Evolutionary conservation across 805 yeast genomes (phyloP), one percentile per base, ranked within the genome.

Genomic region (Ogataea angusta): DNA sequence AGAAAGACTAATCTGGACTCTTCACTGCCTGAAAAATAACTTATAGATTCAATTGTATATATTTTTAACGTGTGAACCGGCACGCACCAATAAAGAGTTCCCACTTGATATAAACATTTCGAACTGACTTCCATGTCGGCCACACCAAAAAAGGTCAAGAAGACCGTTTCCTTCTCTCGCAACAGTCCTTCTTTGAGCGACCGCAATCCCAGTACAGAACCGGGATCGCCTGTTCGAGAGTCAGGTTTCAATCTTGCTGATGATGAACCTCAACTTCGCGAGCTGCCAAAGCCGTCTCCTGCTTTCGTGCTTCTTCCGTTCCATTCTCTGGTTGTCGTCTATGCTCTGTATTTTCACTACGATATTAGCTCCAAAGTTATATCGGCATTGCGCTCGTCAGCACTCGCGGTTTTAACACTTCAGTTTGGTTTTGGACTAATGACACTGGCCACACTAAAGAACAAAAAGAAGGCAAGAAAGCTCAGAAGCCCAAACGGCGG

Each of bases 361-460:
- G 55, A 56, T 21, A 48, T 70, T 10, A 53, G 64, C 4, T 38
- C 44, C 6, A 60, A 59, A 31, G 58, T 64, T 19, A 34, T 49
- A 3, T 30, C 43, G 2, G 61, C 54, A 2, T 43, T 69, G 30
- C 43, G 60, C 13, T 43, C 43, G 10, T 48, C 62, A 3, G 49
- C 67, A 22, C 47, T 59, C 13, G 62, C 67, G 3, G 23, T 56
- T 14, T 47, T 67, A 6, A 67, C 66, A 3, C 32, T 59, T 6
- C 75, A 70, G 41, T 38, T 62, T n/a, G 40, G 54, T 3, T 69
- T 67, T 39, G 55, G 68, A 23, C 47, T 60, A 12, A 51, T 63
- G 12, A 59, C 66, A 30, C 54, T 64, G 42, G 66, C 66, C 42
- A 52, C 50, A 22, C 48, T 56, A 15, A 69, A 61, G 42, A 51